phyloP scores from a whole-genome alignment of 2,329 filamentous ascomycete species.

The Neofusicoccum laricinum region DNA sequence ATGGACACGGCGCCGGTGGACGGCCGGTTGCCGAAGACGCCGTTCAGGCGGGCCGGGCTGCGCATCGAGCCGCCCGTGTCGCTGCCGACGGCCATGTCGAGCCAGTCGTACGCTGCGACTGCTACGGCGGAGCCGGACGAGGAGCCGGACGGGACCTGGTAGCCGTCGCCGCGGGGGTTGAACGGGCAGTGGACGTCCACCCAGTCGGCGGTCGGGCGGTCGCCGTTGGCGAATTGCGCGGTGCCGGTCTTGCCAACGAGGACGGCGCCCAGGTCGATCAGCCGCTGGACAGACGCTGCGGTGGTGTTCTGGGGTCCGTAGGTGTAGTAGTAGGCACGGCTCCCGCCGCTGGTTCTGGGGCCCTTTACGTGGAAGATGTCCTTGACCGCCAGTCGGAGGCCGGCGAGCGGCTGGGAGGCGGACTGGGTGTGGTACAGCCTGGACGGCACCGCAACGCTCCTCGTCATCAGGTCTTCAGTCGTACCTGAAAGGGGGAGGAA shows the following conservation, averaged over 20 bases:
- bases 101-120: slow-evolving; percentile 21
- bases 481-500: not conserved
- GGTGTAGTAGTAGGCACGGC: slow-evolving; percentile 25
- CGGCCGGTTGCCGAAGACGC: slow-evolving; percentile 14
- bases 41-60: slow-evolving; percentile 35
- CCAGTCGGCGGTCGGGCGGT: slow-evolving; percentile 26
- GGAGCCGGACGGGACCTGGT: slow-evolving; percentile 19
- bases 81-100: slow-evolving; percentile 35
- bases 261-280: slow-evolving; percentile 32
- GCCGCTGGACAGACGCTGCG: slow-evolving; percentile 26
- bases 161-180: slow-evolving; percentile 31
- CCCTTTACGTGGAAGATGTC: slow-evolving; percentile 28
- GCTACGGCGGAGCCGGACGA: slow-evolving; percentile 16
- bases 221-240: slow-evolving; percentile 43
- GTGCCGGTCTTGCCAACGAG: slow-evolving; percentile 55
- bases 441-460: not conserved
- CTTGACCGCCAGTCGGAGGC: slow-evolving; percentile 26
- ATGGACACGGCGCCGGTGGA: slow-evolving; percentile 28
- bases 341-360: slow-evolving; percentile 26
- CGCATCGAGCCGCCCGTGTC: slow-evolving; percentile 50
- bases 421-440: not conserved
- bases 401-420: slow-evolving; percentile 21
- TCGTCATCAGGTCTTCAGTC: not conserved
- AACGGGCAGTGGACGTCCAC: slow-evolving; percentile 28
- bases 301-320: slow-evolving; percentile 22